Evolutionary conservation across 1,284 basidiomycete species (phyloP).

Genomic region (Apiotrichum sp.): DNA sequence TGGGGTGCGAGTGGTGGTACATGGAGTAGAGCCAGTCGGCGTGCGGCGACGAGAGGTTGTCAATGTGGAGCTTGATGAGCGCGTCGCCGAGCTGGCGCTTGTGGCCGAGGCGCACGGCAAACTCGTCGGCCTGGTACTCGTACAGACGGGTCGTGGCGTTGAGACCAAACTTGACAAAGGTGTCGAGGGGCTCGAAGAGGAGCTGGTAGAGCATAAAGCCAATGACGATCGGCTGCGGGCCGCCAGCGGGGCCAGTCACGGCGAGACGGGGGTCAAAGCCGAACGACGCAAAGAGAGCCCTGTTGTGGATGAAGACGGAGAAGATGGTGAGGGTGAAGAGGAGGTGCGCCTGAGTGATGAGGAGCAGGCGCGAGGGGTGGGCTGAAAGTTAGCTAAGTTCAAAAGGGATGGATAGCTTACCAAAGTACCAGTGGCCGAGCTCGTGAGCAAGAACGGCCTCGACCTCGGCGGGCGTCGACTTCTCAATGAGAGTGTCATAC

Average conservation of each 20-base stretch:
- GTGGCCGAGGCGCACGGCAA: slow-evolving; percentile 41
- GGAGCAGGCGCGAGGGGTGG: slow-evolving; percentile 83
- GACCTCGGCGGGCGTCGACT: slow-evolving; percentile 79
- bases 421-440: slow-evolving; percentile 89
- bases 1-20: slow-evolving; percentile 89
- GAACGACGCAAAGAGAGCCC: slow-evolving; percentile 75
- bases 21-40: slow-evolving; percentile 89
- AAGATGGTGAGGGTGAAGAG: slow-evolving; percentile 81
- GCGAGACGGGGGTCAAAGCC: slow-evolving; percentile 66
- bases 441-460: slow-evolving; percentile 86
- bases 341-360: slow-evolving; percentile 78
- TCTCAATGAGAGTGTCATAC: slow-evolving; percentile 91
- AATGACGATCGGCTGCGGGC: slow-evolving; percentile 70
- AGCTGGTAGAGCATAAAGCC: slow-evolving; percentile 84
- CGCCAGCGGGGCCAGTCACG: slow-evolving; percentile 48
- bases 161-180: slow-evolving; percentile 66
- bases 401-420: neutral
- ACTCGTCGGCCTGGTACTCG: slow-evolving; percentile 71
- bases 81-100: slow-evolving; percentile 66
- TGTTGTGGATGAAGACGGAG: slow-evolving; percentile 84
- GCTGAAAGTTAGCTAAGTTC: slow-evolving; percentile 21
- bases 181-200: slow-evolving; percentile 75
- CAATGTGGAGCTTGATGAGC: slow-evolving; percentile 73
- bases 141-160: slow-evolving; percentile 75
- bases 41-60: slow-evolving; percentile 86